Base-by-base conservation (phyloP, 495 filamentous ascomycete genomes). In the Viridothelium virens region DNA sequence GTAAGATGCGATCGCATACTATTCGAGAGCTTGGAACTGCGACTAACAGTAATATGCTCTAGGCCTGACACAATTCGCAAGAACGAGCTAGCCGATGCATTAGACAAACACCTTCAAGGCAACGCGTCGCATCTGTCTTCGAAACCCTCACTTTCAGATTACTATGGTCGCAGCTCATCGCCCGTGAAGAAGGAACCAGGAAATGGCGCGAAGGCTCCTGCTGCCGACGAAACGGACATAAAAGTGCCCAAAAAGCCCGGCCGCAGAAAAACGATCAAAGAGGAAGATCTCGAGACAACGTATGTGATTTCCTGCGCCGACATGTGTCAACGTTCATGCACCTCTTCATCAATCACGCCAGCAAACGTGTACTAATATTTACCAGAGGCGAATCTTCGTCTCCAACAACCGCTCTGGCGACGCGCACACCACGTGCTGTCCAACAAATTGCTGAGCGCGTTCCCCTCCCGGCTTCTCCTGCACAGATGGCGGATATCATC, bases 381-480 rank as follows among this genome's bases (percentile, higher is more conserved):
- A 11, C n/a, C 31, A 64, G 61, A 9, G 50, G 39, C 31, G 63
- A 46, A 61, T 38, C 61, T 1, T 74, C 70, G 36, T 66, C 61
- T 46, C 65, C 70, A 50, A 64, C 69, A 64, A 68, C 69, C 63
- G 65, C 66, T 56, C 36, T 18, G 16, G 69, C 70, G 18, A 72
- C 67, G 46, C 87, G 84, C 67, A 87, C 88, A 18, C 86, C 86
- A 3, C 80, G 74, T 46, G 79, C 82, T 69, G 80, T 82, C 7
- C 81, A 85, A 65, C 74, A 80, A 12, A 70, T 81, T 77, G 80
- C 84, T 18, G 74, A 76, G 53, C 80, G 77, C 67, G 77, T 86
- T 65, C 80, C 84, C 5, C 80, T 96, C 39, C 93, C 94, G 2
- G 87, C 92, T 1, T 94, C 91, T 0, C 93, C 93, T 0, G 87